Percentiles rank a stretch among this genome's conserved stretches.
phyloP scores from a whole-genome alignment of 768 basidiomycete genomes.

The Terana coerulea region DNA sequence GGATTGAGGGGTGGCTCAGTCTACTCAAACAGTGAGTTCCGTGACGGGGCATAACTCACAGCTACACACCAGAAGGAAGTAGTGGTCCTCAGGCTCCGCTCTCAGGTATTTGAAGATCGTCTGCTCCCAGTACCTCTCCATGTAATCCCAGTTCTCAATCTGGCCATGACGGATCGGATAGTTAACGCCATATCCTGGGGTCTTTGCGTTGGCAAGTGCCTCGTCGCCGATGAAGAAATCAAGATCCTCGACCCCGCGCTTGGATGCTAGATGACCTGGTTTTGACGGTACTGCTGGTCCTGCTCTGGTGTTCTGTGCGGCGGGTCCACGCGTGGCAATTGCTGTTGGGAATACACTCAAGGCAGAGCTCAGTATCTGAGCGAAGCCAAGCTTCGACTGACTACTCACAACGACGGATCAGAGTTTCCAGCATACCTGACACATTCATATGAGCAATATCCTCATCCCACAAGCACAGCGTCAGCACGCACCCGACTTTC shows the following conservation, averaged over 20 bases:
- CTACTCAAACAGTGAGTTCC: constrained; percentile 36
- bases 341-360: constrained; percentile 94
- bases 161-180: constrained; percentile 97
- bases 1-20: constrained; percentile 99
- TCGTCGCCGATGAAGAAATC: constrained; percentile 99
- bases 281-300: constrained; percentile 80
- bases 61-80: constrained; percentile 85
- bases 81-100: constrained; percentile 98
- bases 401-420: constrained; percentile 91
- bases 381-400: background rate
- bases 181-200: constrained; percentile 88
- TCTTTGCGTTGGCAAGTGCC: constrained; percentile 93
- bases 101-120: constrained; percentile 99
- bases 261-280: constrained; percentile 90
- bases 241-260: constrained; percentile 96
- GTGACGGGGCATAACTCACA: background rate
- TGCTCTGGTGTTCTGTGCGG: constrained; percentile 52
- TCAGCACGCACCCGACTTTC: constrained; percentile 85
- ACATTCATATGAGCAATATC: constrained; percentile 1
- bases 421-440: constrained; percentile 95
- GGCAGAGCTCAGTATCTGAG: constrained; percentile 2
- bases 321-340: constrained; percentile 83
- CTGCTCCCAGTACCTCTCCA: constrained; percentile 99
- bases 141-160: constrained; percentile 98
- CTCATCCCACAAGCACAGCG: background rate